Percentiles rank a stretch among this genome's conserved stretches.
phyloP scores from a whole-genome alignment of 2,329 filamentous ascomycete species.

The Aspergillus brunneoviolaceus region DNA sequence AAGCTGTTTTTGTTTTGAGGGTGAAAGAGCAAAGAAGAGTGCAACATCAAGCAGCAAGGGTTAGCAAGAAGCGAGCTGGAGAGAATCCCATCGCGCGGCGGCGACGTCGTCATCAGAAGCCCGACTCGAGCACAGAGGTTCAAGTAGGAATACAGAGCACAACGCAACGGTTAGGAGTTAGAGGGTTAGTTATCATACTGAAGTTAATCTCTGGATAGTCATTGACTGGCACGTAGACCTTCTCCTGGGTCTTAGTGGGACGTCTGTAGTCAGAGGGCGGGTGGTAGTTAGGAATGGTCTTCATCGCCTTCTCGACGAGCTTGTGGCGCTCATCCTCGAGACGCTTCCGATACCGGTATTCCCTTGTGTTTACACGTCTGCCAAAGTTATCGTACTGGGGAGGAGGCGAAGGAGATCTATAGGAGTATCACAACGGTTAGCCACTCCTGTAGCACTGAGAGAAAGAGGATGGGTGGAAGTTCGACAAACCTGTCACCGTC shows the following conservation, averaged over 20 bases:
- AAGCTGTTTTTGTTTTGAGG: conserved; percentile 37
- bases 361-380: conserved; percentile 97
- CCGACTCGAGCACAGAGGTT: conserved; percentile 44
- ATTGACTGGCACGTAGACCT: conserved; percentile 99
- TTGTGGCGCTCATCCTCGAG: conserved; percentile 99
- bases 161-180: conserved; percentile 67
- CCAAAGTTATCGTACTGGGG: conserved; percentile 99
- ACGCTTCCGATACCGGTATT: conserved; percentile 96
- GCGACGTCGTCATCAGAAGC: conserved; percentile 35
- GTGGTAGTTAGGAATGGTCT: conserved; percentile 98
- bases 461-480: not conserved
- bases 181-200: conserved; percentile 99
- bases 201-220: conserved; percentile 99
- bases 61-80: conserved; percentile 46
- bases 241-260: conserved; percentile 99
- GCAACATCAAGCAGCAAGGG: conserved; percentile 37
- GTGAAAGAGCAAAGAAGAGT: conserved; percentile 24
- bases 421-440: conserved; percentile 6
- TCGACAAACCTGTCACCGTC: conserved; percentile 83
- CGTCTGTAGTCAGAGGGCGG: conserved; percentile 97
- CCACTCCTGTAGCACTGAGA: not conserved
- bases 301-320: conserved; percentile 98
- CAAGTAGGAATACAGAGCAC: conserved; percentile 38
- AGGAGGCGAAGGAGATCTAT: conserved; percentile 87
- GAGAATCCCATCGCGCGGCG: conserved; percentile 31